Conservation (phyloP, 331 rosid genomes). For the Malus hybrid region DNA sequence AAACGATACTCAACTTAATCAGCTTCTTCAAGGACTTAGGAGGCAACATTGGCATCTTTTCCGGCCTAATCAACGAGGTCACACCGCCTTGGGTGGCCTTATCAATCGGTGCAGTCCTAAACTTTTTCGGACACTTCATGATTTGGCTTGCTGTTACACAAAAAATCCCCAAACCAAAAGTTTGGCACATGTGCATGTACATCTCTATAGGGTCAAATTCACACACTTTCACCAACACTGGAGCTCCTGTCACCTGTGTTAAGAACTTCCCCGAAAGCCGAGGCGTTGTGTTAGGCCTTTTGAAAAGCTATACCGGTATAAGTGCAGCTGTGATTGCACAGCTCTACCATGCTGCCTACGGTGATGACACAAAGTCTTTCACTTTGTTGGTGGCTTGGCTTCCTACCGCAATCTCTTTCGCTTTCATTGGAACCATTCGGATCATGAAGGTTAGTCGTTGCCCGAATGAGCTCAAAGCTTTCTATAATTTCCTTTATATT, state of each 20-base stretch:
- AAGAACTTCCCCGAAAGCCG: slow-evolving; percentile 37
- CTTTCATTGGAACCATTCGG: slow-evolving; percentile 26
- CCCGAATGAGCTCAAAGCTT: slow-evolving; percentile 38
- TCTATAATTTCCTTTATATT: slow-evolving; percentile 49
- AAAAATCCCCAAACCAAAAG: slow-evolving; percentile 15
- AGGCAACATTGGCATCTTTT: slow-evolving; percentile 16
- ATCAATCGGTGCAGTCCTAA: slow-evolving; percentile 18
- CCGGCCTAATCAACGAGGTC: slow-evolving; percentile 27
- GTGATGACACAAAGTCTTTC: slow-evolving; percentile 17
- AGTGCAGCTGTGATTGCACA: slow-evolving; percentile 35
- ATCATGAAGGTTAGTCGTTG: slow-evolving; percentile 30
- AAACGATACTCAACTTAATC: slow-evolving; percentile 30
- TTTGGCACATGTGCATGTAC: slow-evolving; percentile 35
- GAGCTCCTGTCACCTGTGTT: slow-evolving; percentile 34
- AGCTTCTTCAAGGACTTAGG: slow-evolving; percentile 37
- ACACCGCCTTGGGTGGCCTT: slow-evolving; percentile 23
- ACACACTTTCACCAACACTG: slow-evolving; percentile 25
- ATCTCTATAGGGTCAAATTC: slow-evolving; percentile 31
- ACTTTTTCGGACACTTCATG: slow-evolving; percentile 34
- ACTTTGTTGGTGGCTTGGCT: slow-evolving; percentile 33
- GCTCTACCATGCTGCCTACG: slow-evolving; percentile 27
- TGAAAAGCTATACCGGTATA: slow-evolving; percentile 27
- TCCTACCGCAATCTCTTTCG: slow-evolving; percentile 27
- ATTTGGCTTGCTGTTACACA: slow-evolving; percentile 22
- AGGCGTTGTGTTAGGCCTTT: slow-evolving; percentile 26